Base-by-base conservation (phyloP, 371 early-diverging fungal species). In the Cokeromyces recurvatus region DNA sequence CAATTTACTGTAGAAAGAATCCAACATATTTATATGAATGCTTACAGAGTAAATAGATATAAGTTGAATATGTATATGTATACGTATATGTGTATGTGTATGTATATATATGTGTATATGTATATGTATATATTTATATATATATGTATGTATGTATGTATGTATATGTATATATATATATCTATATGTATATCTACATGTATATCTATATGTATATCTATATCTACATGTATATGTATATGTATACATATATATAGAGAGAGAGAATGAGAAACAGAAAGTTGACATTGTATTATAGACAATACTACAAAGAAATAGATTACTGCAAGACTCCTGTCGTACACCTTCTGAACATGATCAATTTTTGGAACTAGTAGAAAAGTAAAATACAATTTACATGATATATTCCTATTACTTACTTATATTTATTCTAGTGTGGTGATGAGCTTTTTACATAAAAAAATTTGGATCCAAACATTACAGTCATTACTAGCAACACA, bases 311-410 rank as follows among this genome's bases (percentile, higher is more conserved):
- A 45, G 51, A 49, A 71, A 71, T 39, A 60, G 62, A 46, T 45
- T 59, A 24, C 37, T 75, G 17, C 60, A 64, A 43, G 62, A 58
- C 15, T 65, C 73, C 32, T 68, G 71, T 42, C 70, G 74, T 14
- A 51, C 67, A 8, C 78, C 75, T 36, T 66, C 69, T 14, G 82
- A 80, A 47, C 74, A 76, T 36, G 78, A 78, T 42, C 64, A 60
- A 38, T 76, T 78, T 42, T 55, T 74, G 43, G 82, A 78, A 43
- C 61, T 78, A 21, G 64, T 79, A 12, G 82, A 82, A 68, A 82
- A 82, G 82, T 82, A 70, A 51, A 34, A 34, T 9, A 34, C 4
- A 34, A n/a, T 11, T 34, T 4, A 34, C n/a, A 14, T 5, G 35
- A 15, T 15, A 6, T 11, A 11, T 34, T 5, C 15, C n/a, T 34